Evolutionary conservation across 179 eudicot genomes (phyloP), one percentile per base, ranked within the genome.

Genomic region (Camellia oleifera): DNA sequence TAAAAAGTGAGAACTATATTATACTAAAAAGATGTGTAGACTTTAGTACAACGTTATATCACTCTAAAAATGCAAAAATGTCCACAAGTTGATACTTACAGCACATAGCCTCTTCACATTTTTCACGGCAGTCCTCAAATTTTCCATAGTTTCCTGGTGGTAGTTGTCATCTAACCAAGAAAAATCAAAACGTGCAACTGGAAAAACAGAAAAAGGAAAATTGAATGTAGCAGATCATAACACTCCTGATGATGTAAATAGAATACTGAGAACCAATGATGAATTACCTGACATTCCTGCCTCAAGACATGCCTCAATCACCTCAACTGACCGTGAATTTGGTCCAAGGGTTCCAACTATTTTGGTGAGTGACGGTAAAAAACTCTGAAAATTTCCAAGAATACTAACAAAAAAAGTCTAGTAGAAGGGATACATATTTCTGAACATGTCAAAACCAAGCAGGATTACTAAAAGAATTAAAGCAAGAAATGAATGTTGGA

Each of bases 161-260:
- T 86, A 90, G 54, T 90, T 85, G 23, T 52, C 84, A 73, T 85
- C 89, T 60, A 87, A 82, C 85, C 91, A 87, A 20, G 93, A 90
- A 83, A 90, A 90, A 78, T 90, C 93, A 76, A 90, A 87, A 63
- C 93, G 85, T 10, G 93, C 93, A 77, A 90, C 93, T 90, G 87
- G 76, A 67, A 40, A 76, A 54, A 7, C 9, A 72, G 0, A 18
- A 56, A 64, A 74, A 17, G 23, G 52, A 69, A 13, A 63, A 52
- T 9, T 70, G 4, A 71, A 70, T 45, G 52, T 7, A 45, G 13
- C 44, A 54, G 54, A 13, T 72, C 42, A 10, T 48, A 45, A 66
- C 53, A 63, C 14, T 57, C 40, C 61, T 56, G 12, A 10, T 13
- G 67, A 7, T 32, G 68, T 17, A 23, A 10, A 18, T 18, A 57